phyloP scores from a whole-genome alignment of 495 filamentous ascomycete genomes.

The Neurospora sp. region DNA sequence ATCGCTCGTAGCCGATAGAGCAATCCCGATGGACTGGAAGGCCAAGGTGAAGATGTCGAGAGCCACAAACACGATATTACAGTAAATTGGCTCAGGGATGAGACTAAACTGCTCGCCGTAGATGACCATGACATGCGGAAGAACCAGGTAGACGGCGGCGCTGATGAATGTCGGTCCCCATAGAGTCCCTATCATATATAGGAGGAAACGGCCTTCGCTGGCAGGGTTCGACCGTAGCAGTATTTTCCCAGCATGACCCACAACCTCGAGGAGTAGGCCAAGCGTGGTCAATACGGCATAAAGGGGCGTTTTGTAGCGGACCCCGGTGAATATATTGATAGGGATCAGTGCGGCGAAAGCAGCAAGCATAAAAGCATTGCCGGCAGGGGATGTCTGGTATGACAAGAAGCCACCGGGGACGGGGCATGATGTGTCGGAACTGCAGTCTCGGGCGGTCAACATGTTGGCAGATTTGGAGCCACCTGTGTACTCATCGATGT shows the following conservation, averaged over 20 bases:
- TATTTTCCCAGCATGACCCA: conserved; percentile 32
- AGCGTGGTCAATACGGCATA: conserved; percentile 23
- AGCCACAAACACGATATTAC: conserved; percentile 19
- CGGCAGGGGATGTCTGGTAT: conserved; percentile 20
- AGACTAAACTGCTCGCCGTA: conserved; percentile 27
- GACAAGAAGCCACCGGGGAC: conserved; percentile 16
- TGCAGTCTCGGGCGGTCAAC: conserved; percentile 7
- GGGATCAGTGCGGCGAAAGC: conserved; percentile 30
- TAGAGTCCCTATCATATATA: conserved; percentile 31
- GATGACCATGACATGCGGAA: conserved; percentile 29
- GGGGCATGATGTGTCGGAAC: conserved; percentile 8
- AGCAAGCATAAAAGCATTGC: conserved; percentile 27
- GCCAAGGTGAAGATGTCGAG: conserved; percentile 23
- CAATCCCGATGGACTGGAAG: conserved; percentile 28
- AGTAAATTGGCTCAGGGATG: conserved; percentile 21
- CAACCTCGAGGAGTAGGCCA: conserved; percentile 27
- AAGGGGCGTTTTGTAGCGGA: conserved; percentile 25
- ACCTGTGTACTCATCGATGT: background rate
- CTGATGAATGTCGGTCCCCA: conserved; percentile 30
- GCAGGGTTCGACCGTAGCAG: conserved; percentile 21
- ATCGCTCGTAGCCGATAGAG: conserved; percentile 9
- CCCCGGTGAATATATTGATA: conserved; percentile 24
- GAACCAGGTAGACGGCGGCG: conserved; percentile 23
- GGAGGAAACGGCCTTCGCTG: conserved; percentile 16
- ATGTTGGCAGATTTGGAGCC: conserved; percentile 1